phyloP scores from a whole-genome alignment of 208 protist species.

The Acanthamoeba sp. region DNA sequence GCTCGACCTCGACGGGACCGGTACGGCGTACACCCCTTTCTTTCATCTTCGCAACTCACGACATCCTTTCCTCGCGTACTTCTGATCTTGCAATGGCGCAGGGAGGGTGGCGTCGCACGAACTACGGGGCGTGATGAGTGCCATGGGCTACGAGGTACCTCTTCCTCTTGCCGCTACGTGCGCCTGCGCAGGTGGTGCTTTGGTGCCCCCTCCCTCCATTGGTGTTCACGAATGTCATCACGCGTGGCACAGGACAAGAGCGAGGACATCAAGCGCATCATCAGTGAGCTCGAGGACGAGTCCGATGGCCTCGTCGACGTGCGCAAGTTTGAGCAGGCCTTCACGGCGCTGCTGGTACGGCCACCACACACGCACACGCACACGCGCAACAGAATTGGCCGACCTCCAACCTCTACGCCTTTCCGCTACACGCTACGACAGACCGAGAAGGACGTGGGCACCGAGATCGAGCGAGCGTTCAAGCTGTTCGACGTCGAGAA shows the following conservation, averaged over 20 bases:
- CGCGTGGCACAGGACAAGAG: background rate
- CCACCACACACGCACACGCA: background rate
- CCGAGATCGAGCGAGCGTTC: slow-evolving; percentile 17
- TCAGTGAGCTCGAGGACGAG: background rate
- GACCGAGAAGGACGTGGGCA: slow-evolving; percentile 6
- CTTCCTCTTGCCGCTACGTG: too few relatives aligned
- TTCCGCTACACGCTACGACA: background rate
- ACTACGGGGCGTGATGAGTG: slow-evolving; percentile 17
- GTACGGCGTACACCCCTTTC: background rate
- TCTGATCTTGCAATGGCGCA: background rate
- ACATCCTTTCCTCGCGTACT: background rate
- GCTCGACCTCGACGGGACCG: slow-evolving; percentile 19
- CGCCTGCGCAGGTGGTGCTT: background rate
- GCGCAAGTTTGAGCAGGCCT: slow-evolving; percentile 28
- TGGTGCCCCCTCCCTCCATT: too few relatives aligned
- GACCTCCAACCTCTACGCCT: background rate
- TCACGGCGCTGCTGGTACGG: background rate
- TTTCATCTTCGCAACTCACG: background rate
- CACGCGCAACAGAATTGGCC: background rate
- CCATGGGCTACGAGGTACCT: slow-evolving; percentile 5
- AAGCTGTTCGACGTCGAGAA: slow-evolving; percentile 28
- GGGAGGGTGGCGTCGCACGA: background rate
- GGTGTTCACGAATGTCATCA: too few relatives aligned
- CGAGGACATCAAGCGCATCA: slow-evolving; percentile 7
- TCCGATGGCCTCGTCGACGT: background rate